Evolutionary conservation across 2,329 filamentous ascomycete genomes (phyloP).

Genomic region (Trichoderma afroharzianum): DNA sequence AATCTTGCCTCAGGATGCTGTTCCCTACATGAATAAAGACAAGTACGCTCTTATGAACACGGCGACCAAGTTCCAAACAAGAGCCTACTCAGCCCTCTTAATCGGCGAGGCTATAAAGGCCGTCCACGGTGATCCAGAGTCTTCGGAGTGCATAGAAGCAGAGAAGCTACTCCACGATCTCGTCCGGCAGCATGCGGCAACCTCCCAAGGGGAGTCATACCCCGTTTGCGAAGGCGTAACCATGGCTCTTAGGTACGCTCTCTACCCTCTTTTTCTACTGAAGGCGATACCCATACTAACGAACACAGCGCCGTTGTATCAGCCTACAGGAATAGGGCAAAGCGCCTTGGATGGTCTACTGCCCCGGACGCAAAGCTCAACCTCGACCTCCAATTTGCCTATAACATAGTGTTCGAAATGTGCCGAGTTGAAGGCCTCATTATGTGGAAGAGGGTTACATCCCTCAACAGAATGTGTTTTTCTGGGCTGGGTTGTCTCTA

Average conservation of each 20-base stretch:
- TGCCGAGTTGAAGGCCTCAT: background rate
- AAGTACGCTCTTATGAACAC: background rate
- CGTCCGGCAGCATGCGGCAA: background rate
- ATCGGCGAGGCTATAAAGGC: background rate
- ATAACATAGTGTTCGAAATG: conserved; percentile 13
- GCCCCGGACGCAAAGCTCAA: background rate
- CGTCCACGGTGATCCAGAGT: background rate
- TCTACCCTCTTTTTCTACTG: background rate
- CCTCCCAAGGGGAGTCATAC: background rate
- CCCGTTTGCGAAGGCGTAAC: conserved; percentile 9
- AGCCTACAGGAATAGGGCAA: background rate
- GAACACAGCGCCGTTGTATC: background rate
- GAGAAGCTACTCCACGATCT: conserved; percentile 1
- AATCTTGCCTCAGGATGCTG: background rate
- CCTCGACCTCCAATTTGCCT: conserved; percentile 7
- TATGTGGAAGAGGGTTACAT: background rate
- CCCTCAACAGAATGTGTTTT: background rate
- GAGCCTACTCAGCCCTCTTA: background rate
- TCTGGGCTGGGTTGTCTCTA: conserved; percentile 1
- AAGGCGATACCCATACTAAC: background rate
- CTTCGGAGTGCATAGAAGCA: background rate
- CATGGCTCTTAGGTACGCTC: background rate
- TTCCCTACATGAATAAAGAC: background rate
- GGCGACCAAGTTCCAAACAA: background rate
- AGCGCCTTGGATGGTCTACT: background rate